Evolutionary conservation across 2,329 filamentous ascomycete genomes (phyloP), one percentile per base, ranked within the genome.

Genomic region (Sporothrix dimorphospora): DNA sequence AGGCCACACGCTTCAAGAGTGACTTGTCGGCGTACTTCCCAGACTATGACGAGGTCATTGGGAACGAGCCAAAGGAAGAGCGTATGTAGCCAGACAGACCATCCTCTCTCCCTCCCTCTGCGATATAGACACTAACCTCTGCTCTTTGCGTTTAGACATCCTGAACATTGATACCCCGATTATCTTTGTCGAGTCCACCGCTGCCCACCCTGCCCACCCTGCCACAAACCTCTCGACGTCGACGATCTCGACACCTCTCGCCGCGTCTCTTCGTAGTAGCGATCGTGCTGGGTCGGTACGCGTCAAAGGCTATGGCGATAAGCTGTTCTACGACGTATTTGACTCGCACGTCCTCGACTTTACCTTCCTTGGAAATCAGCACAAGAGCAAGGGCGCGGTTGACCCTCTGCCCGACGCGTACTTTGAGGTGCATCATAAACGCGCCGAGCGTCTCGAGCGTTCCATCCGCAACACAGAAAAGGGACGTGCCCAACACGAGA

Each of bases 41-140:
- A 69, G 94, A 97, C 78, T 98, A 97, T 81, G 94, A 98, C 81
- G 93, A 97, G 79, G 89, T 98, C 76, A 94, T 98, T 82, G 94
- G 93, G 74, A 93, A 97, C 79, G 91, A 93, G 75, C 89, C 90
- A 51, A 91, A 91, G 77, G 91, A 94, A 81, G 85, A 91, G 77
- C 91, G 94, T 94, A 87, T 80, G 88, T 85, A 34, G 51, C 27
- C 27, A 40, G n/a, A n/a, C n/a, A n/a, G n/a, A n/a, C n/a, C 4
- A 1, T 4, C n/a, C 49, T 5, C 11, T 14, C 8, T 45, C 45
- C 49, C 7, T 45, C 72, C 3, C 21, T 45, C 55, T 67, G 47
- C 19, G 40, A 61, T 30, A 1, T 4, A n/a, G 3, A 4, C 49
- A 19, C 69, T 47, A 3, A 47, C 70, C 21, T 65, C 3, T 21